These are phyloP conservation scores for Nemania serpens DNA, from an alignment of 2,329 filamentous ascomycete genomes.

Conservation along the genomic window DNA sequence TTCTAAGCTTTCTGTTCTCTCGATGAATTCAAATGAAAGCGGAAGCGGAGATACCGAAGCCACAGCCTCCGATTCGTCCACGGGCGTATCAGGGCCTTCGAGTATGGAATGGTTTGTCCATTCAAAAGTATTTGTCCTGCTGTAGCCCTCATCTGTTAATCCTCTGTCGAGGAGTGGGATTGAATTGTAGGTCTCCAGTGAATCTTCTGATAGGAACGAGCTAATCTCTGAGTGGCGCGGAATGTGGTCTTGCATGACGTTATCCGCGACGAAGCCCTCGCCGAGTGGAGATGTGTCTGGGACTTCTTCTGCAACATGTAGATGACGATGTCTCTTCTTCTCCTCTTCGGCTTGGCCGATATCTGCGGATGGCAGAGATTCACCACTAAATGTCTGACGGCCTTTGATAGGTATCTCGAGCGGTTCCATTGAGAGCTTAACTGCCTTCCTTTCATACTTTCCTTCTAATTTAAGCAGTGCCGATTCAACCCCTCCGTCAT, in stretches of 20 bases:
- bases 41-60: conserved; percentile 41
- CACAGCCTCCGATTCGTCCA: conserved; percentile 39
- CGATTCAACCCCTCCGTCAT: conserved; percentile 90
- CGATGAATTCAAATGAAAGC: conserved; percentile 59
- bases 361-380: conserved; percentile 31
- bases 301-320: conserved; percentile 49
- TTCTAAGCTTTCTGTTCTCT: conserved; percentile 58
- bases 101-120: conserved; percentile 63
- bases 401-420: conserved; percentile 31
- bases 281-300: conserved; percentile 39
- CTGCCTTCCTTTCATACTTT: conserved; percentile 66
- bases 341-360: conserved; percentile 44
- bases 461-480: conserved; percentile 91
- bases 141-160: conserved; percentile 55
- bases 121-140: conserved; percentile 47
- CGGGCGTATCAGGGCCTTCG: conserved; percentile 49
- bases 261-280: conserved; percentile 30
- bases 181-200: conserved; percentile 75
- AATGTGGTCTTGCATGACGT: conserved; percentile 30
- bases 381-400: conserved; percentile 29
- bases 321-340: conserved; percentile 52
- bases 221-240: conserved; percentile 44
- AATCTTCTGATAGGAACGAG: conserved; percentile 63
- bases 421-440: conserved; percentile 49
- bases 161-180: conserved; percentile 76